phyloP scores from a whole-genome alignment of 768 basidiomycete species.

The Serendipita sp. region DNA sequence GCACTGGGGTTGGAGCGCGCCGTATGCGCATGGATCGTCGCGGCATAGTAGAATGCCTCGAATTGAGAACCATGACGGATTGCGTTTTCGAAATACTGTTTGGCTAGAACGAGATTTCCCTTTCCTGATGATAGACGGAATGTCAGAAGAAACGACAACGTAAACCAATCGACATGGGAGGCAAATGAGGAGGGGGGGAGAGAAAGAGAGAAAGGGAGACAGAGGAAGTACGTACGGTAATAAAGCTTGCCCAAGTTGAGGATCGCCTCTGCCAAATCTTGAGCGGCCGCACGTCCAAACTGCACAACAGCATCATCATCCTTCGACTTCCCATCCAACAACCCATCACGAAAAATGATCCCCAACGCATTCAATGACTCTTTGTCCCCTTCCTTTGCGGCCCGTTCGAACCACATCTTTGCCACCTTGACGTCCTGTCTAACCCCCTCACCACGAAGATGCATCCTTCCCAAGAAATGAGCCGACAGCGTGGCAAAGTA shows the following conservation, averaged over 20 bases:
- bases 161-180: constrained; percentile 8
- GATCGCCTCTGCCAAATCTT: constrained; percentile 84
- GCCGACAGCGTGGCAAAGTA: constrained; percentile 58
- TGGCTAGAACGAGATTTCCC: constrained; percentile 52
- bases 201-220: constrained; percentile 5
- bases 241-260: constrained; percentile 78
- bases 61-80: constrained; percentile 79
- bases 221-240: constrained; percentile 30
- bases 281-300: constrained; percentile 67
- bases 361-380: constrained; percentile 86
- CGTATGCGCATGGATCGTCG: constrained; percentile 53
- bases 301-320: constrained; percentile 53
- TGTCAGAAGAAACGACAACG: not conserved
- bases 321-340: constrained; percentile 46
- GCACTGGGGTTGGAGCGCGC: constrained; percentile 30
- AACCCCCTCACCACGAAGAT: constrained; percentile 82
- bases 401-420: constrained; percentile 91
- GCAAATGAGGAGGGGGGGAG: no score
- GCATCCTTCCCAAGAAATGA: constrained; percentile 86
- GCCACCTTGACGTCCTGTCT: constrained; percentile 59
- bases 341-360: constrained; percentile 81
- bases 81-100: constrained; percentile 67
- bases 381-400: constrained; percentile 60
- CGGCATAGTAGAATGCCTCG: constrained; percentile 90
- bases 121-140: constrained; percentile 31